Base-by-base conservation (phyloP, 768 basidiomycete species). In the Trametes cingulata region DNA sequence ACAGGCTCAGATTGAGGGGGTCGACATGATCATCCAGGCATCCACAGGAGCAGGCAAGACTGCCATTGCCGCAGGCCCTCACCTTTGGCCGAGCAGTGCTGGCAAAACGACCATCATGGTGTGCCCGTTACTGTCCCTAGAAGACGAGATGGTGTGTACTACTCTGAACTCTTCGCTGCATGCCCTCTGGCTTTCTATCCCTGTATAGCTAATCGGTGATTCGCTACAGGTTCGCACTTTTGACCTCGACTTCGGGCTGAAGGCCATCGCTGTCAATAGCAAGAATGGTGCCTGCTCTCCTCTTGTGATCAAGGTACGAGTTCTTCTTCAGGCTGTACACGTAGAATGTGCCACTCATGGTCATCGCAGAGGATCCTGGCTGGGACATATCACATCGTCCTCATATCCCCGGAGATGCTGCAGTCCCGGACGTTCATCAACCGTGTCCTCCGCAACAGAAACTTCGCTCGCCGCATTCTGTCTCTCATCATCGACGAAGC, bases 41-140 rank as follows among this genome's bases (percentile, higher is more conserved):
- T 72, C 72, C 0, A 73, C 72, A 0, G 77, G 76, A 0, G 56
- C 66, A 0, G 77, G 77, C 0, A 78, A 78, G 63, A 78, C 77
- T 0, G 67, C 67, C 0, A 67, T 79, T 37, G 77, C 72, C 1
- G 77, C 77, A 9, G 77, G 73, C 0, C 77, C 77, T 7, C 73
- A 78, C 57, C 54, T 68, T 0, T 71, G 68, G 22, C 61, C 67
- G 3, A 36, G 19, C 2, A 66, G 60, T 17, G 60, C 70, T 45
- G 73, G 72, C 12, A 72, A 69, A 54, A 67, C 76, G 0, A 76
- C 75, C 0, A 58, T 80, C 2, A 67, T 79, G 67, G 67, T 79
- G 0, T 77, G 75, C 5, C 78, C 77, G 1, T 58, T 79, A 1
- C 65, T 78, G 1, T 71, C 74, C 0, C 71, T 79, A 1, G 76